Percentiles rank a stretch among this genome's conserved stretches.
phyloP scores from a whole-genome alignment of 345 rosid genomes.

The Hibiscus trionum region DNA sequence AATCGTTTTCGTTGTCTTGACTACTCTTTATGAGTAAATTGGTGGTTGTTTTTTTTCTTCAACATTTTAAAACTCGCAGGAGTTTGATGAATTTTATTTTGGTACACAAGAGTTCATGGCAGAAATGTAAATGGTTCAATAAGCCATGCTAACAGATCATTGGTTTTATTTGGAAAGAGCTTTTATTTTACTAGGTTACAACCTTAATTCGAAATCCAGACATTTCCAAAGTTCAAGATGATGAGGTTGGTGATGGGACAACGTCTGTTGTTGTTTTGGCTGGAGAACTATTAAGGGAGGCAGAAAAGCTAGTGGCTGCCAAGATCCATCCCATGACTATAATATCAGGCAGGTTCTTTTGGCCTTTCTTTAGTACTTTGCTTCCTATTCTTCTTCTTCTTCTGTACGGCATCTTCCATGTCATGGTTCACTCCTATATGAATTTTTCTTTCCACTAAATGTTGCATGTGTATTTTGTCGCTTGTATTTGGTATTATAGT shows the following conservation, averaged over 20 bases:
- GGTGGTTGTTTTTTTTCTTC: not conserved
- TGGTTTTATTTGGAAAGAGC: not conserved
- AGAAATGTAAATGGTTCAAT: not conserved
- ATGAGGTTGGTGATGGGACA: constrained; percentile 99
- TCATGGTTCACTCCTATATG: not conserved
- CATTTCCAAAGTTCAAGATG: constrained; percentile 98
- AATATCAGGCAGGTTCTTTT: constrained; percentile 73
- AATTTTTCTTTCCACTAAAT: not conserved
- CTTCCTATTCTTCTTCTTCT: not conserved
- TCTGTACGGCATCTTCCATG: not conserved
- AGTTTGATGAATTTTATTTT: not conserved
- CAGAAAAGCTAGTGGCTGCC: constrained; percentile 80
- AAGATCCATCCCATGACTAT: constrained; percentile 98
- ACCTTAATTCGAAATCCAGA: constrained; percentile 30
- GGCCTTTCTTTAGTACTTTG: constrained; percentile 6
- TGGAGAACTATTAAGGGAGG: constrained; percentile 89
- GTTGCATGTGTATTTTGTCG: not conserved
- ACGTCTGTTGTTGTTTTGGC: constrained; percentile 98
- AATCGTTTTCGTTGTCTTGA: not conserved
- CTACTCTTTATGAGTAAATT: not conserved
- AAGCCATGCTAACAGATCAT: not conserved
- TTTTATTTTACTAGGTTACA: not conserved
- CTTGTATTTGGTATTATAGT: not conserved
- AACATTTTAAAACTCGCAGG: not conserved
- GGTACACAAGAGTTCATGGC: not conserved